These are phyloP conservation scores for Phytophthora uliginosa DNA, from an alignment of 352 stramenopile genomes.

Conservation along the genomic window DNA sequence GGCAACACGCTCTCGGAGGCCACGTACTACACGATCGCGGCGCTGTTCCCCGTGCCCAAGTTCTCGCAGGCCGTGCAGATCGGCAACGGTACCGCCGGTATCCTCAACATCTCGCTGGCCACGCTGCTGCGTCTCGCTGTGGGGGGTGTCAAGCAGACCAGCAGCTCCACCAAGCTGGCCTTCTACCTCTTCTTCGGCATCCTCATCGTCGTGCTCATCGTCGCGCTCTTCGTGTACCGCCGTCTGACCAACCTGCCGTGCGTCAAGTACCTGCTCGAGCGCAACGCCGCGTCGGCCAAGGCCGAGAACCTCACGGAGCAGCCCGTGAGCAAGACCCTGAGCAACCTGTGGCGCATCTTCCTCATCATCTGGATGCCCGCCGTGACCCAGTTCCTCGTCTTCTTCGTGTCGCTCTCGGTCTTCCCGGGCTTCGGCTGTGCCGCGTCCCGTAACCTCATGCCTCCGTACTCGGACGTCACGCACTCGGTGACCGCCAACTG, in stretches of 20 bases:
- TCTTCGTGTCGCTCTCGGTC: conserved; percentile 68
- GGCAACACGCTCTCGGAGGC: conserved; percentile 60
- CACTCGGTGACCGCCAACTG: conserved; percentile 39
- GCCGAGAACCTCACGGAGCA: conserved; percentile 45
- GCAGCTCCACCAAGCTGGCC: conserved; percentile 36
- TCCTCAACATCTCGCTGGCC: conserved; percentile 66
- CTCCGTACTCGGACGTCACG: conserved; percentile 31
- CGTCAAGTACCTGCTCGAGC: conserved; percentile 67
- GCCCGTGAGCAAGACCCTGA: conserved; percentile 38
- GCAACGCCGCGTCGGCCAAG: conserved; percentile 44
- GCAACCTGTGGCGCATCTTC: conserved; percentile 60
- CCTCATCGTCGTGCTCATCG: conserved; percentile 58
- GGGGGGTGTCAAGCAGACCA: conserved; percentile 51
- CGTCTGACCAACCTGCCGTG: conserved; percentile 42
- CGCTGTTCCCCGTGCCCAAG: conserved; percentile 71
- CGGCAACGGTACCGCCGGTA: conserved; percentile 57
- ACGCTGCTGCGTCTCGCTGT: conserved; percentile 67
- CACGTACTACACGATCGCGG: conserved; percentile 63
- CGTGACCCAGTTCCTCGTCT: conserved; percentile 61
- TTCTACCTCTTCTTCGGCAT: conserved; percentile 80
- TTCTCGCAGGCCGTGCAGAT: conserved; percentile 80
- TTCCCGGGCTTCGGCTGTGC: conserved; percentile 69
- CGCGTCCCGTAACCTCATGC: conserved; percentile 42
- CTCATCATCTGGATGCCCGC: conserved; percentile 59
- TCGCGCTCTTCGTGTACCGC: conserved; percentile 58